Base-by-base conservation (phyloP, 352 stramenopile genomes). In the Phytopythium oedochilum region DNA sequence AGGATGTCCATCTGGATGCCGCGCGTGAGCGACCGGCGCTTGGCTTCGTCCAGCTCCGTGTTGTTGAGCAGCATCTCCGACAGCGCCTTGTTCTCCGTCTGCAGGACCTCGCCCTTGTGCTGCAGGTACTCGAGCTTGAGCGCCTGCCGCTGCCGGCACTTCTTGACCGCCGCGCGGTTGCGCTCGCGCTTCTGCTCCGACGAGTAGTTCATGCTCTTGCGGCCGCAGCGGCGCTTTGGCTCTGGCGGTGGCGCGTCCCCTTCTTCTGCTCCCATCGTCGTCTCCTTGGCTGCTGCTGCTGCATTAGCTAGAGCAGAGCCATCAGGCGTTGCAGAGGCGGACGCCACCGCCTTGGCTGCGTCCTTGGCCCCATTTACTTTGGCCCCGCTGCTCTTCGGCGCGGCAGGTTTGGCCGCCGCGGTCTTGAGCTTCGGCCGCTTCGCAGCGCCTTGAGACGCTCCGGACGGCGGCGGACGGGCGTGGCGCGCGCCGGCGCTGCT, bases 131-230 rank as follows among this genome's bases (percentile, higher is more conserved):
- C 80, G 55, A 86, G 71, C 58, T 92, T 92, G 57, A 92, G 65
- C 42, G 83, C 83, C 53, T 92, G 83, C 5, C 83, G 78, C 65
- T 90, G 79, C 5, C 83, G 79, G 23, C 83, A 92, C 58, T 92
- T 92, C 53, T 92, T 92, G 29, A 92, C 83, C 29, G 83, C 83
- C n/a, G 83, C 83, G 29, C 83, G 79, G 52, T 92, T 92, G 40
- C 83, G 79, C 62, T 92, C 83, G 26, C 83, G 83, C 64, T 92
- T 92, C 40, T 92, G 75, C 52, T 90, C 79, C 0, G 78, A 89
- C 29, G 79, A 89, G 49, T 90, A 92, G 68, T 92, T 92, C 83
- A 92, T 92, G 54, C 75, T 89, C 67, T 92, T 92, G 43, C 83
- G 77, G 34, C 83, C 83, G 44, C 83, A 92, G 2, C 80, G 80